Conservation (phyloP, 2,329 filamentous ascomycete genomes). For the Amauroascus niger region DNA sequence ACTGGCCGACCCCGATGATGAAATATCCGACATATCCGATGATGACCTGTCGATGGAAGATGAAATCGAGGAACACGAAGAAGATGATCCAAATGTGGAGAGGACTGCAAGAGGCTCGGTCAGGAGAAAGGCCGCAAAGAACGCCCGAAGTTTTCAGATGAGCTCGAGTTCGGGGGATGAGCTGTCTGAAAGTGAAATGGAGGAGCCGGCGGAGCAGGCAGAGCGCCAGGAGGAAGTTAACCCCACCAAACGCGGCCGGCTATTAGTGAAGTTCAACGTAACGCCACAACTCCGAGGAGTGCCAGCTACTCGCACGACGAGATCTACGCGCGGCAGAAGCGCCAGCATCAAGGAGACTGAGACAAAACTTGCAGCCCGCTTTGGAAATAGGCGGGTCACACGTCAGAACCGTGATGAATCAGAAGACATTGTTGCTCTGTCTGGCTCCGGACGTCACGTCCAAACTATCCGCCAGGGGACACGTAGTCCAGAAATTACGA, state of each 20-base stretch:
- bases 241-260: slow-evolving; percentile 19
- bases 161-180: slow-evolving; percentile 26
- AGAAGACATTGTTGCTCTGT: slow-evolving; percentile 48
- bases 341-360: slow-evolving; percentile 20
- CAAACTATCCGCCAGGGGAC: slow-evolving; percentile 47
- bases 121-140: slow-evolving; percentile 47
- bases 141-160: slow-evolving; percentile 45
- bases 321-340: slow-evolving; percentile 25
- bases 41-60: neutral
- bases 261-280: slow-evolving; percentile 14
- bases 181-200: neutral
- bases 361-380: slow-evolving; percentile 12
- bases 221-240: slow-evolving; percentile 14
- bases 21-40: slow-evolving; percentile 36
- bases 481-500: slow-evolving; percentile 36
- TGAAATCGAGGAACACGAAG: slow-evolving; percentile 29
- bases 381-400: slow-evolving; percentile 44
- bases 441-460: slow-evolving; percentile 50
- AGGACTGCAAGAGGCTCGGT: slow-evolving; percentile 50
- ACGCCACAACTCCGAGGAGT: slow-evolving; percentile 15
- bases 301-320: slow-evolving; percentile 18
- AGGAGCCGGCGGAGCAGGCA: slow-evolving; percentile 15
- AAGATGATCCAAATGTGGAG: slow-evolving; percentile 33
- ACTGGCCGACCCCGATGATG: slow-evolving; percentile 38
- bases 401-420: slow-evolving; percentile 50